phyloP scores from a whole-genome alignment of 2,329 filamentous ascomycete species.

The Stemphylium vesicarium region DNA sequence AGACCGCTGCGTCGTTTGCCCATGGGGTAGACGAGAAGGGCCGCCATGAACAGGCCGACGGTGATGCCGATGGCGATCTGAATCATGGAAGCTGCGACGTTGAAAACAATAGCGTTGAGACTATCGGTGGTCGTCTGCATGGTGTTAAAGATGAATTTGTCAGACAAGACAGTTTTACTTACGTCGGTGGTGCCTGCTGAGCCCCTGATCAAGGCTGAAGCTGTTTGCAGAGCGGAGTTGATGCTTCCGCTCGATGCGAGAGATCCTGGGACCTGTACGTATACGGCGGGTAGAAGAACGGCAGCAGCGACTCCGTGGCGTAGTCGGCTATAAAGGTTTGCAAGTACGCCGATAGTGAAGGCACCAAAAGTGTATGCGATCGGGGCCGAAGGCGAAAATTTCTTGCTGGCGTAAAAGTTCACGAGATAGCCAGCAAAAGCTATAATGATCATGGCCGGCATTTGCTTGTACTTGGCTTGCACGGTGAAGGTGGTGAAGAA shows the following conservation, averaged over 20 bases:
- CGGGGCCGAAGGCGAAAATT: constrained; percentile 72
- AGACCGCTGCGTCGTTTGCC: constrained; percentile 54
- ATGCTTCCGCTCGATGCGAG: constrained; percentile 41
- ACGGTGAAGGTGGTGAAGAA: constrained; percentile 76
- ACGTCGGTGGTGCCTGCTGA: constrained; percentile 23
- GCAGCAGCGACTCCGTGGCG: constrained; percentile 58
- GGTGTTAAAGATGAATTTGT: constrained; percentile 4
- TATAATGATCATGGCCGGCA: constrained; percentile 76
- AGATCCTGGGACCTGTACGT: constrained; percentile 43
- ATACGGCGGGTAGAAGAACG: constrained; percentile 41
- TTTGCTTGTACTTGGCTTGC: constrained; percentile 79
- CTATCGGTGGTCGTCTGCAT: constrained; percentile 26
- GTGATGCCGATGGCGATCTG: constrained; percentile 60
- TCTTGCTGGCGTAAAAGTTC: constrained; percentile 73
- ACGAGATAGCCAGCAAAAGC: constrained; percentile 74
- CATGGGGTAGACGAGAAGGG: constrained; percentile 57
- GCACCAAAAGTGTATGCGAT: constrained; percentile 79
- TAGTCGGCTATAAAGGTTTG: constrained; percentile 76
- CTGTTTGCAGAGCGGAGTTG: constrained; percentile 36
- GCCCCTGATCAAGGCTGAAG: constrained; percentile 35
- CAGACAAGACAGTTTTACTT: constrained; percentile 7
- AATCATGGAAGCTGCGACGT: constrained; percentile 56
- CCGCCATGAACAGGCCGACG: constrained; percentile 57
- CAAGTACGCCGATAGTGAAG: constrained; percentile 74
- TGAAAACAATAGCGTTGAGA: constrained; percentile 46